Evolutionary conservation across 2,329 filamentous ascomycete genomes (phyloP), one percentile per base, ranked within the genome.

Genomic region (Aspergillus ochraceus): DNA sequence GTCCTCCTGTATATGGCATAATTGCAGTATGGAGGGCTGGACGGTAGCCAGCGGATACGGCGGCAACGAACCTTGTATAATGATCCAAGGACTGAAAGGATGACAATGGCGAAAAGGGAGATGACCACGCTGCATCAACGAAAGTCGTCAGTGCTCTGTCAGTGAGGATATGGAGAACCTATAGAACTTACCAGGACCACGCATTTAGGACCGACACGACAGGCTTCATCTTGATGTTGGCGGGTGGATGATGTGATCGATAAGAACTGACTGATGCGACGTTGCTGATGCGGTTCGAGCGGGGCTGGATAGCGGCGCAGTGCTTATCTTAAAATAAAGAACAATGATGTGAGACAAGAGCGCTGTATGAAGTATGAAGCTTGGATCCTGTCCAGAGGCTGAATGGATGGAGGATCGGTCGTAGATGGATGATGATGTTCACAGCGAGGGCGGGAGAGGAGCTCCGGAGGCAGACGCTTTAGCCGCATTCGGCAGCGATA

Each of bases 181-280:
- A 24, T 32, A 14, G 24, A 52, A 77, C 87, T 74, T 83, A 97
- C 93, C 93, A 97, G 82, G 88, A 91, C 92, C 93, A 97, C 73
- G 93, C 94, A 81, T 96, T 93, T 81, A 93, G 86, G 67, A 92
- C 89, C 74, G 91, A 90, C 70, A 98, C 91, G 74, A 98, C 83
- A 68, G 94, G 93, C 88, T 97, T 97, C 93, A 97, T 97, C 74
- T 72, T 86, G 81, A 77, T 68, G 68, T 52, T 55, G 32, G 54
- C 46, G 42, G 45, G 49, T 19, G 54, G 55, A 52, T 49, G 26
- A n/a, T 55, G 56, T 29, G 45, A 29, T 55, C 29, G 29, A 52
- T 47, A 46, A 42, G n/a, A 42, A 51, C 51, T 60, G 46, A 20
- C 49, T 42, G 54, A 39, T 42, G 36, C 17, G 36, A 42, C 14